A percentile compares a stretch with the other conserved stretches of the same genome.
phyloP scores from a whole-genome alignment of 1,139 yeast species.

The Pichia cactophila region DNA sequence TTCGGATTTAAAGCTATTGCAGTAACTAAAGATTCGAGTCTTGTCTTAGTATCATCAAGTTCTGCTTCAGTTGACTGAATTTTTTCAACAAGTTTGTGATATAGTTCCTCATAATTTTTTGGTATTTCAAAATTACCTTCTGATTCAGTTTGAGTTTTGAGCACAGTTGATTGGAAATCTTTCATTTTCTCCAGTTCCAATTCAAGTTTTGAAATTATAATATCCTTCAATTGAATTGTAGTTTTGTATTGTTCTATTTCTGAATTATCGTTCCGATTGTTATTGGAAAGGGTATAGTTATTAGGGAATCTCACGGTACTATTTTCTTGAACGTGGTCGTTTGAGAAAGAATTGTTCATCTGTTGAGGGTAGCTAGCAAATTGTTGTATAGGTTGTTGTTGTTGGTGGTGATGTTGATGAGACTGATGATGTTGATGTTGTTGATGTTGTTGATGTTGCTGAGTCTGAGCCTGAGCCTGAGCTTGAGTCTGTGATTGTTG shows the following conservation, averaged over 20 bases:
- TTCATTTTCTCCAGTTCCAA: constrained; percentile 20
- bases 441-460: not conserved
- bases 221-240: constrained; percentile 24
- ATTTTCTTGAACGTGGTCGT: constrained; percentile 1
- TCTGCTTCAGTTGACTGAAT: constrained; percentile 47
- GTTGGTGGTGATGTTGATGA: constrained; percentile 14
- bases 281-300: not conserved
- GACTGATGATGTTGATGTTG: constrained; percentile 7
- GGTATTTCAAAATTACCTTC: constrained; percentile 30
- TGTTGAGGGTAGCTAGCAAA: not conserved
- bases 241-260: constrained; percentile 19
- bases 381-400: not conserved
- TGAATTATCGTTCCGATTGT: constrained; percentile 2
- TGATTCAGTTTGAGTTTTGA: constrained; percentile 11
- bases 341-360: not conserved
- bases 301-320: not conserved
- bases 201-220: constrained; percentile 24
- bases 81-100: constrained; percentile 43
- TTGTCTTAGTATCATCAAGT: constrained; percentile 49
- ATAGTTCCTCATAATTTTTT: constrained; percentile 39
- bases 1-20: constrained; percentile 42
- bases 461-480: not conserved
- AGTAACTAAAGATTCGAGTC: constrained; percentile 58
- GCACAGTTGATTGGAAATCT: constrained; percentile 16
- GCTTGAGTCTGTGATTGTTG: not conserved